These are phyloP conservation scores for Claviceps spartinae DNA, from an alignment of 2,329 filamentous ascomycete genomes.

Conservation along the genomic window DNA sequence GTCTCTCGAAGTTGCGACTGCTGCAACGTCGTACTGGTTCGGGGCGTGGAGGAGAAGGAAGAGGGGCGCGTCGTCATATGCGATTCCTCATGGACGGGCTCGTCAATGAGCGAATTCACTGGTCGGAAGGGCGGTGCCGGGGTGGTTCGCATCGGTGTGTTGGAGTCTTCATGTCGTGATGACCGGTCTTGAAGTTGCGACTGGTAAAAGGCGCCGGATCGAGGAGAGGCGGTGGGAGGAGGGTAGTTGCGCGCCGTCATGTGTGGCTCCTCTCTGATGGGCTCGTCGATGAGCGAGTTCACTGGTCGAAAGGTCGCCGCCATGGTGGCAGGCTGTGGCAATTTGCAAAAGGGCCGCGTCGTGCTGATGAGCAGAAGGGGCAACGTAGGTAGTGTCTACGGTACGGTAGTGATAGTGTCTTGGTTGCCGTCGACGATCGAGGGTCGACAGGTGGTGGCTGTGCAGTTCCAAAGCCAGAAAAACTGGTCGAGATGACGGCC, in stretches of 20 bases:
- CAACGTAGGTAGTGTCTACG: background rate
- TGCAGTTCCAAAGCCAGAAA: background rate
- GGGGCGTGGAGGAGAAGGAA: conserved; percentile 16
- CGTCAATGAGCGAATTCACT: conserved; percentile 28
- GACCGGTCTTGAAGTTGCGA: conserved; percentile 13
- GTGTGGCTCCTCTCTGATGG: conserved; percentile 20
- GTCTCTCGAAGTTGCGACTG: conserved; percentile 13
- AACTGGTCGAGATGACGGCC: conserved; percentile 9
- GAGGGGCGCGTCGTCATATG: conserved; percentile 22
- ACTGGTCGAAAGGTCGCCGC: conserved; percentile 35
- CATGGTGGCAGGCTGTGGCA: conserved; percentile 18
- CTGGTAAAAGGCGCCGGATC: conserved; percentile 21
- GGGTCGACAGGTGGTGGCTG: background rate
- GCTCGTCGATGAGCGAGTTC: conserved; percentile 25
- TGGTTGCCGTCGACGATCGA: background rate
- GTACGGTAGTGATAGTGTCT: too few species aligned
- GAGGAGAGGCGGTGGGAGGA: conserved; percentile 16
- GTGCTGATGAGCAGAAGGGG: background rate
- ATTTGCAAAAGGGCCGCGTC: background rate
- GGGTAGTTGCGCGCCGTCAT: conserved; percentile 21
- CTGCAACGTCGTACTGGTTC: conserved; percentile 23
- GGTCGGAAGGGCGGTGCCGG: conserved; percentile 37
- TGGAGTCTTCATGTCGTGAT: conserved; percentile 28
- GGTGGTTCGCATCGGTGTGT: conserved; percentile 46
- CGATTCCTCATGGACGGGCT: conserved; percentile 20